Base-by-base conservation (phyloP, 2,329 filamentous ascomycete genomes). In the Ascochyta pisi region DNA sequence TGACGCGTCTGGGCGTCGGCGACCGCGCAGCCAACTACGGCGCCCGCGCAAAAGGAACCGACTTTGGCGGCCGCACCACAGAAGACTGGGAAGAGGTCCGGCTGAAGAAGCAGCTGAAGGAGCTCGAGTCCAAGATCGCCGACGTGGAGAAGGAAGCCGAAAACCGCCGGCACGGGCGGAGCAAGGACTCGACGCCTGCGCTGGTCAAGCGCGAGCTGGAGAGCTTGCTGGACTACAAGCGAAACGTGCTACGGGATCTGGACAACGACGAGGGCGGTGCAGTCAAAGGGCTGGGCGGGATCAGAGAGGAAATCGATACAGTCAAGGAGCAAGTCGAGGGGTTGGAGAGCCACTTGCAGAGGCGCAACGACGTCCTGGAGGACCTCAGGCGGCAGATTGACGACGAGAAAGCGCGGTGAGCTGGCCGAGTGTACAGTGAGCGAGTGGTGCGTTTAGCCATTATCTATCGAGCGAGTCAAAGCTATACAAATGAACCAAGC, bases 51-150 rank as follows among this genome's bases (percentile, higher is more conserved):
- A 82, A 89, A 37, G 95, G 95, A 24, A 99, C 95, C 1, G 93
- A 99, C 79, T 98, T 98, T 74, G 89, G 87, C 55, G 83, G 85
- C 34, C 91, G 92, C 73, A 90, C 90, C 58, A 94, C 96, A 24
- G 87, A 88, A 69, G 95, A 99, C 74, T 98, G 95, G 92, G 95
- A 99, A 77, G 95, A 98, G 77, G 95, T 98, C 40, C 86, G 93
- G 50, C 83, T 99, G 63, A 94, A 96, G 83, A 93, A 95, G 73
- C 92, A 98, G 77, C 85, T 99, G 29, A 84, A 87, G 23, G 94
- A 98, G 67, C 81, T 99, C 26, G 93, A 99, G 68, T 84, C 89
- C 53, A 96, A 96, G 81, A 89, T 97, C 60, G 86, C 88, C 33
- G 88, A 89, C 55, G 89, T 96, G 1, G 92, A 96, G 77, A 84